Conservation (phyloP, 805 yeast genomes). For the Cyberlindnera meyerae region DNA sequence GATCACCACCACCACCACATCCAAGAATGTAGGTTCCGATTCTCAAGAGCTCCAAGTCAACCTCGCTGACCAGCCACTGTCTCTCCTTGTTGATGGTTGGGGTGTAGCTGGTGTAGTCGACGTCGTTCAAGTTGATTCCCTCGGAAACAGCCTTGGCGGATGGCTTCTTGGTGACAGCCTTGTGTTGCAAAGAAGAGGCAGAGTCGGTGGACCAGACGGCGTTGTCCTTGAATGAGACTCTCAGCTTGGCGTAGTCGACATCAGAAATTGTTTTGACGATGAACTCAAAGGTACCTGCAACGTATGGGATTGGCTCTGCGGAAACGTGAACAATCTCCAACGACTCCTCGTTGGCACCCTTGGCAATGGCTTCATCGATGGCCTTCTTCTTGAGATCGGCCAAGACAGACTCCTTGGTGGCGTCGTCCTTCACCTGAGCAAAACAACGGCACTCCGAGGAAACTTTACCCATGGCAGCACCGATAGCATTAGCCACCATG, state of each 20-base stretch:
- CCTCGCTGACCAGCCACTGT: slow-evolving; percentile 26
- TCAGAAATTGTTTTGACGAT: slow-evolving; percentile 19
- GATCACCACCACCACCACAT: slow-evolving; percentile 50
- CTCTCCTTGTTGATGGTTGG: slow-evolving; percentile 12
- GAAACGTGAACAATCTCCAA: slow-evolving; percentile 24
- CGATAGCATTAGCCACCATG: slow-evolving; percentile 46
- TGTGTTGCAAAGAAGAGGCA: background rate
- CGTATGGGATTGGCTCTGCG: slow-evolving; percentile 29
- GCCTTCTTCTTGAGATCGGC: slow-evolving; percentile 23
- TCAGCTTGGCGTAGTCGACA: slow-evolving; percentile 23
- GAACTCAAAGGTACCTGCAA: slow-evolving; percentile 25
- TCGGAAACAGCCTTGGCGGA: background rate
- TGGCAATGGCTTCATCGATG: slow-evolving; percentile 17
- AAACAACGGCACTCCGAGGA: slow-evolving; percentile 22
- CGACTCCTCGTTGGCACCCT: slow-evolving; percentile 26
- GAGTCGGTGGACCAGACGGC: background rate
- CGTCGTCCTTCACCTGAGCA: slow-evolving; percentile 3
- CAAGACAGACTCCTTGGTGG: slow-evolving; percentile 16
- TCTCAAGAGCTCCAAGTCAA: slow-evolving; percentile 36
- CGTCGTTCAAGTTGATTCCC: slow-evolving; percentile 9
- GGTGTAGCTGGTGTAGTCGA: slow-evolving; percentile 22
- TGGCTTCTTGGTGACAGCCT: slow-evolving; percentile 5
- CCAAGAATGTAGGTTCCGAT: slow-evolving; percentile 46
- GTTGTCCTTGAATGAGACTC: slow-evolving; percentile 8
- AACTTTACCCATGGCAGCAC: slow-evolving; percentile 44